Evolutionary conservation across 176 grass and related monocot species (phyloP).

Genomic region (Tillandsia fasciculata): DNA sequence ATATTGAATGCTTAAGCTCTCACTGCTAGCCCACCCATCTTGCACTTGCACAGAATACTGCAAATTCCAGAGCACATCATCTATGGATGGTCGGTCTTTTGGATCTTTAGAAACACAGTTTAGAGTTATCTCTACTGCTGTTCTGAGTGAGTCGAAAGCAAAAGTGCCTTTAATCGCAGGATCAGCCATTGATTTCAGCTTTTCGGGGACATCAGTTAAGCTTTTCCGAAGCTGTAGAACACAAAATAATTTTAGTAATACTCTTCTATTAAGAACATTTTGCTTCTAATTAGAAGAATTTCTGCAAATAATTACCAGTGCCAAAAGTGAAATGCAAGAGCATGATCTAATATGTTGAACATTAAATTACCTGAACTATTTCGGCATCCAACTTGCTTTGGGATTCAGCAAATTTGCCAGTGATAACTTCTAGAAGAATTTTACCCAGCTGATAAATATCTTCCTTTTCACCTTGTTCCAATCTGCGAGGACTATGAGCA

Average conservation of each 20-base stretch:
- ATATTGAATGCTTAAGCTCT: constrained; percentile 38
- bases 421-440: constrained; percentile 84
- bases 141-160: constrained; percentile 54
- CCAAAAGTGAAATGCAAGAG: too few relatives aligned
- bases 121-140: constrained; percentile 47
- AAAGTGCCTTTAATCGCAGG: constrained; percentile 44
- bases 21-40: constrained; percentile 85
- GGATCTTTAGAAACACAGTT: constrained; percentile 42
- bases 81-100: constrained; percentile 46
- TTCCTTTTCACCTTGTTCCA: constrained; percentile 45
- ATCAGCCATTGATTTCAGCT: constrained; percentile 51
- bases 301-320: too few relatives aligned
- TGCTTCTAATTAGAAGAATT: too few relatives aligned
- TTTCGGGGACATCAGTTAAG: constrained; percentile 36
- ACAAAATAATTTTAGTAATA: constrained; percentile 7
- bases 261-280: neutral
- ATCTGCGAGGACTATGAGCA: constrained; percentile 23
- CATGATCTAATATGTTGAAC: neutral
- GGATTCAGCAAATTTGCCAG: constrained; percentile 49
- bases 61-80: constrained; percentile 82
- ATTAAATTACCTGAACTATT: constrained; percentile 39
- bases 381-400: constrained; percentile 43
- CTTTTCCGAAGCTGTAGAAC: constrained; percentile 36
- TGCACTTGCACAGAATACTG: constrained; percentile 91
- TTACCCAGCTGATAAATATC: constrained; percentile 82